These are phyloP conservation scores for Dendrostoma leiphaemia DNA, from an alignment of 2,329 filamentous ascomycete species.

Conservation along the genomic window DNA sequence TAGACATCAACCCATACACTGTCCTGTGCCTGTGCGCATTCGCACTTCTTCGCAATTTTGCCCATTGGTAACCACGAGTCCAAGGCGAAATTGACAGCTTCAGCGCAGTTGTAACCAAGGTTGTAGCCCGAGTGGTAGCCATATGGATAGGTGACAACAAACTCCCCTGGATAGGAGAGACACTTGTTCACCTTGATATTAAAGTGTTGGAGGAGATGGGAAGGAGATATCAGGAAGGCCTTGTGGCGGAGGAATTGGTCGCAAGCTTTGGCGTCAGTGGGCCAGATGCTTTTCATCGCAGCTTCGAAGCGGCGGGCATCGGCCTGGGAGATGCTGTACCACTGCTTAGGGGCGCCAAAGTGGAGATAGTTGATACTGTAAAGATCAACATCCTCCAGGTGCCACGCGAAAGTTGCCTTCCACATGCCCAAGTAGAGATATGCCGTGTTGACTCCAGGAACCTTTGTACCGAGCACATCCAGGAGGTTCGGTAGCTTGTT, in stretches of 20 bases:
- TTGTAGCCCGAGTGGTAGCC: conserved; percentile 99
- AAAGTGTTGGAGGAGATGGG: conserved; percentile 80
- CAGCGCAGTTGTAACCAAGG: conserved; percentile 95
- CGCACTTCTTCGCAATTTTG: conserved; percentile 92
- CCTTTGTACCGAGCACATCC: conserved; percentile 90
- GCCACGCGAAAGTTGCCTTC: conserved; percentile 99
- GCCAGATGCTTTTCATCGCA: conserved; percentile 95
- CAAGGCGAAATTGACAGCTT: conserved; percentile 97
- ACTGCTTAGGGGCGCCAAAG: conserved; percentile 97
- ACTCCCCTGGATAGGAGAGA: conserved; percentile 94
- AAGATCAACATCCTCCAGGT: conserved; percentile 95
- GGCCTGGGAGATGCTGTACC: conserved; percentile 98
- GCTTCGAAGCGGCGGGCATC: conserved; percentile 90
- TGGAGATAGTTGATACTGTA: conserved; percentile 99
- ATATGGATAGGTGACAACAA: conserved; percentile 97
- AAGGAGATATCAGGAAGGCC: conserved; percentile 92
- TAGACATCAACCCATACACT: conserved; percentile 98
- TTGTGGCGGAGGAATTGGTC: conserved; percentile 97
- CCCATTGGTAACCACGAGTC: conserved; percentile 95
- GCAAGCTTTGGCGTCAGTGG: conserved; percentile 90
- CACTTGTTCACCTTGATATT: conserved; percentile 96
- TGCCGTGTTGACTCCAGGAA: conserved; percentile 96
- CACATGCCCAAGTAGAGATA: conserved; percentile 99
- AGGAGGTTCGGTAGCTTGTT: conserved; percentile 91
- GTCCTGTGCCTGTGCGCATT: conserved; percentile 91